Percentiles rank a stretch among this genome's conserved stretches.
phyloP scores from a whole-genome alignment of 2,329 filamentous ascomycete genomes.

The Cercospora sp. region DNA sequence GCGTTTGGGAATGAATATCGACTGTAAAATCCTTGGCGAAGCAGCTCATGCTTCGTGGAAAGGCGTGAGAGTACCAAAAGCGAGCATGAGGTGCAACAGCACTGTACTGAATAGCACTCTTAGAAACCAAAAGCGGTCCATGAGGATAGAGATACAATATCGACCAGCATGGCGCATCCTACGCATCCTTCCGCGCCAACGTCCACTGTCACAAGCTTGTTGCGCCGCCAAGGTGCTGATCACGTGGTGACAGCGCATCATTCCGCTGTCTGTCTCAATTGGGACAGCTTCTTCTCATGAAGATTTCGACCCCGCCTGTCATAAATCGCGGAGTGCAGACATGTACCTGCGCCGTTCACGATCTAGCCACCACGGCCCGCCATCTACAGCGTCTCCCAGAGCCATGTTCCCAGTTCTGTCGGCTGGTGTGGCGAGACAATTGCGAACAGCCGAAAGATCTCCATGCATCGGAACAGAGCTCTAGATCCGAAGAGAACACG shows the following conservation, averaged over 20 bases:
- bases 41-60: not conserved
- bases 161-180: not conserved
- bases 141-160: slow-evolving; percentile 6
- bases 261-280: slow-evolving; percentile 1
- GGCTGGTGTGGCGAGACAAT: not conserved
- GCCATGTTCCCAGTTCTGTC: not conserved
- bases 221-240: not conserved
- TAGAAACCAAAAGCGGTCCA: not conserved
- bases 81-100: slow-evolving; percentile 9
- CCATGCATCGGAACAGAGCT: not conserved
- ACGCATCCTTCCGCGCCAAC: not conserved
- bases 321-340: slow-evolving; percentile 7
- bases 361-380: slow-evolving; percentile 9
- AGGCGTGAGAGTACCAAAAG: slow-evolving; percentile 14
- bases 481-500: not conserved
- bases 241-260: not conserved
- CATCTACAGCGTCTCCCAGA: not conserved
- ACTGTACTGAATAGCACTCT: slow-evolving; percentile 9
- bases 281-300: not conserved
- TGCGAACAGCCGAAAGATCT: not conserved
- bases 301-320: slow-evolving; percentile 1
- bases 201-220: not conserved
- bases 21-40: slow-evolving; percentile 5
- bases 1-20: slow-evolving; percentile 9
- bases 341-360: slow-evolving; percentile 3